Evolutionary conservation across 2,329 filamentous ascomycete genomes (phyloP).

Genomic region (Exophiala oligosperma): DNA sequence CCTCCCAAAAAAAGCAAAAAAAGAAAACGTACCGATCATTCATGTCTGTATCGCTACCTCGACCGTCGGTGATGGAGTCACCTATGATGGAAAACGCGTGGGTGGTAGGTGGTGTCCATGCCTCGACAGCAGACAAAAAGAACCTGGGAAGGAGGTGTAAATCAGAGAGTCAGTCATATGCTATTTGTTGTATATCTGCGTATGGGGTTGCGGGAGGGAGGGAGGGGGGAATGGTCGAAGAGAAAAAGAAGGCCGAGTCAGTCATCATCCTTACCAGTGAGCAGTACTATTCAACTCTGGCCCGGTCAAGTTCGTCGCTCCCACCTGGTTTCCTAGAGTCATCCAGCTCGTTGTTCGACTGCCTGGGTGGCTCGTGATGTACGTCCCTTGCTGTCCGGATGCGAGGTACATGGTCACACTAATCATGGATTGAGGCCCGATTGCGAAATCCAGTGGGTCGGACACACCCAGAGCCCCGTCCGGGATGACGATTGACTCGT

Average conservation of each 20-base stretch:
- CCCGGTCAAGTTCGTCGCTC: slow-evolving; percentile 48
- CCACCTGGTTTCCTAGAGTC: slow-evolving; percentile 58
- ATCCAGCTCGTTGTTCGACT: slow-evolving; percentile 64
- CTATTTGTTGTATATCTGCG: too few species aligned
- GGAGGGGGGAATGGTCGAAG: too few species aligned
- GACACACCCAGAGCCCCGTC: slow-evolving; percentile 60
- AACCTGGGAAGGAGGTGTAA: slow-evolving; percentile 49
- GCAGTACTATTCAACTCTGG: slow-evolving; percentile 39
- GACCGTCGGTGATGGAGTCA: slow-evolving; percentile 66
- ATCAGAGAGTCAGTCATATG: not conserved
- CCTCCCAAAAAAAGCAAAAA: too few species aligned
- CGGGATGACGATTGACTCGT: slow-evolving; percentile 54
- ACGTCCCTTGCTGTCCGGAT: slow-evolving; percentile 55
- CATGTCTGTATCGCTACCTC: slow-evolving; percentile 58
- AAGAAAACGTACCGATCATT: slow-evolving; percentile 51
- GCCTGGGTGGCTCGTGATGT: slow-evolving; percentile 65
- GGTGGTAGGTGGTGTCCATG: slow-evolving; percentile 46
- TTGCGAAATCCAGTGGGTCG: slow-evolving; percentile 59
- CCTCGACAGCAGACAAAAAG: slow-evolving; percentile 60
- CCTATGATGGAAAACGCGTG: slow-evolving; percentile 58
- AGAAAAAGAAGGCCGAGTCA: too few species aligned
- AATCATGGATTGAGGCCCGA: slow-evolving; percentile 54
- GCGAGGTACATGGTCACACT: slow-evolving; percentile 61
- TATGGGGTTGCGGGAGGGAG: too few species aligned
- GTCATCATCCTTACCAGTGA: slow-evolving; percentile 40